phyloP scores from a whole-genome alignment of 352 stramenopile species.

The Phytophthora colocasiae region DNA sequence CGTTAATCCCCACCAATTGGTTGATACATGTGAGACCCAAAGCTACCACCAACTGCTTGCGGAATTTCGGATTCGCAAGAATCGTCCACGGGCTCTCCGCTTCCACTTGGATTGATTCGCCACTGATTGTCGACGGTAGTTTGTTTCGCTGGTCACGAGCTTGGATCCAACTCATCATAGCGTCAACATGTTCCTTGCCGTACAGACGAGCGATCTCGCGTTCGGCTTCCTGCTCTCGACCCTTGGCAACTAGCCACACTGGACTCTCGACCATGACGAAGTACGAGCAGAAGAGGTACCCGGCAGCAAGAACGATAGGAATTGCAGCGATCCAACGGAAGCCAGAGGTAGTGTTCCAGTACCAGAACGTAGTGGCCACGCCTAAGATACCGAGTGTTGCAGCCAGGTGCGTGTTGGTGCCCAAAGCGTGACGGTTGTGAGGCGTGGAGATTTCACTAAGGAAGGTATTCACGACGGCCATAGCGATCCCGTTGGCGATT shows the following conservation, averaged over 20 bases:
- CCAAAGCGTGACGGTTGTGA: conserved; percentile 43
- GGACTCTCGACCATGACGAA: conserved; percentile 52
- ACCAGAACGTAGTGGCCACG: conserved; percentile 52
- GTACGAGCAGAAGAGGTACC: conserved; percentile 31
- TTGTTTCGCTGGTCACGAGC: conserved; percentile 18
- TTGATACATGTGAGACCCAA: conserved; percentile 42
- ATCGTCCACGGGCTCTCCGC: conserved; percentile 24
- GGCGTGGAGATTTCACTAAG: conserved; percentile 53
- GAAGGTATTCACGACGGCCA: conserved; percentile 42
- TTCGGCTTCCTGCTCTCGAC: conserved; percentile 33
- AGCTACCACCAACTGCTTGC: conserved; percentile 45
- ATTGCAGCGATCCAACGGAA: conserved; percentile 59
- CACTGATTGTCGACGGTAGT: conserved; percentile 28
- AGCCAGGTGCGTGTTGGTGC: conserved; percentile 49
- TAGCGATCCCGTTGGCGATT: conserved; percentile 45
- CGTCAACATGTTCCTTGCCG: conserved; percentile 39
- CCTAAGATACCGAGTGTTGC: conserved; percentile 50
- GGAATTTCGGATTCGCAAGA: conserved; percentile 27
- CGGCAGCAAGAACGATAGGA: conserved; percentile 35
- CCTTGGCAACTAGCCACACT: conserved; percentile 48
- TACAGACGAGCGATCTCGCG: conserved; percentile 38
- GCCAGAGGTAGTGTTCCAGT: conserved; percentile 44
- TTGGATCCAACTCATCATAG: conserved; percentile 40
- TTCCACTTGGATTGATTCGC: conserved; percentile 10
- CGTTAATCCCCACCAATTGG: conserved; percentile 69